phyloP scores from a whole-genome alignment of 2,329 filamentous ascomycete genomes.

The Phialemonium atrogriseum region DNA sequence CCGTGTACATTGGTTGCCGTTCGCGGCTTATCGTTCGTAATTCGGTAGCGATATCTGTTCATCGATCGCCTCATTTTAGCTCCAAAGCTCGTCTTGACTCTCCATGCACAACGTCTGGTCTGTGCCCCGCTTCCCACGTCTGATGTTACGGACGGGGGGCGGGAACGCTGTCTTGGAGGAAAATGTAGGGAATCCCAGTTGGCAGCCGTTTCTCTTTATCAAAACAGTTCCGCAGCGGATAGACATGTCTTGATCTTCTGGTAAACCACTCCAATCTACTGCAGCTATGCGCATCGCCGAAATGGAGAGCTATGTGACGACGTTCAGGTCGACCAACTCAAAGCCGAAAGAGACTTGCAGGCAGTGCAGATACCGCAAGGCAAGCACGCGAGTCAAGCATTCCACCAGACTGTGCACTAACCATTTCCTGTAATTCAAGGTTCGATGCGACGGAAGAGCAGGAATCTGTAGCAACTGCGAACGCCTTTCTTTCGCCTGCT shows the following conservation, averaged over 20 bases:
- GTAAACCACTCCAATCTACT: too few species aligned
- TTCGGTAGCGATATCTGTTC: too few species aligned
- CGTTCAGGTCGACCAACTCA: slow-evolving; percentile 9
- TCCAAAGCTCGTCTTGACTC: slow-evolving; percentile 3
- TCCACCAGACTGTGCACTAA: background rate
- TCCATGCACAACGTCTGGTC: background rate
- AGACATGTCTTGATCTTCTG: too few species aligned
- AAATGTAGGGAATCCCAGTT: too few species aligned
- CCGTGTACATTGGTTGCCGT: too few species aligned
- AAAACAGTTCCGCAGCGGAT: too few species aligned
- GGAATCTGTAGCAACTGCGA: slow-evolving; percentile 23
- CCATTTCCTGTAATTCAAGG: slow-evolving; percentile 6
- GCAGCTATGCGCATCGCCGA: too few species aligned
- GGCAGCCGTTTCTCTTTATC: too few species aligned
- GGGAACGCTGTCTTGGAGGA: too few species aligned
- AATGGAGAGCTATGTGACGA: slow-evolving; percentile 7
- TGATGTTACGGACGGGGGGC: too few species aligned
- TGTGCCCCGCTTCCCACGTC: background rate
- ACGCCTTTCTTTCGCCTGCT: slow-evolving; percentile 24
- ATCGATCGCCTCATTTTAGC: slow-evolving; percentile 5
- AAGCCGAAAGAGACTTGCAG: slow-evolving; percentile 14
- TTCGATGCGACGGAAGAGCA: slow-evolving; percentile 22
- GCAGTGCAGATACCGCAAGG: slow-evolving; percentile 15
- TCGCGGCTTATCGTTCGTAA: too few species aligned
- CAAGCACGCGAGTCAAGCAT: background rate